Base-by-base conservation (phyloP, 2,329 filamentous ascomycete species). In the Penicillium sp. region DNA sequence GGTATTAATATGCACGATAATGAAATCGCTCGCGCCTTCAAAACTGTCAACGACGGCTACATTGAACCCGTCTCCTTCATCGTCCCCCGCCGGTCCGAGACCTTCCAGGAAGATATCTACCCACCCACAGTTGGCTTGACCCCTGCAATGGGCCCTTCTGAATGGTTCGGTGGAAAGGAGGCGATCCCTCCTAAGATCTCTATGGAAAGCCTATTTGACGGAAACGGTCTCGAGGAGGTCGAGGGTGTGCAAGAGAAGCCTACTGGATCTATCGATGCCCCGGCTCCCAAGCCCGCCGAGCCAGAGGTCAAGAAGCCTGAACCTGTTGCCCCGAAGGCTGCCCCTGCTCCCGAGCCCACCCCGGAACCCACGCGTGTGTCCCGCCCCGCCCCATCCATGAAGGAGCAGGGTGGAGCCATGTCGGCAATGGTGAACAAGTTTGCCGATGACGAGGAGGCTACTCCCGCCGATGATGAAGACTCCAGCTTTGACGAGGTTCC, bases 41-140 rank as follows among this genome's bases (percentile, higher is more conserved):
- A 99, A 84, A 98, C 95, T 0, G 90, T 98, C 74, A 96, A 93
- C 76, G 95, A 99, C 73, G 76, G 80, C 47, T 96, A 96, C 78
- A 91, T 99, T 68, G 95, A 99, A 78, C 95, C 95, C 41, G 90
- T 99, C 70, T 96, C 95, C 2, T 99, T 99, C 79, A 96, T 96
- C 53, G 95, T 98, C 2, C 95, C 95, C 48, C 87, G 95, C 62
- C 87, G 95, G 62, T 91, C 95, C 54, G 92, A 97, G 76, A 91
- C 89, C 51, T 97, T 97, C 86, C 93, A 98, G 78, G 91, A 92
- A 59, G 95, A 99, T 72, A 97, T 99, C 69, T 99, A 91, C 76
- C 95, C 93, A 43, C 93, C 95, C 11, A 89, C 92, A 13, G 82
- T 82, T 55, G 93, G 95, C 59, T 74, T 84, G 53, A 96, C 91